Percentiles rank a stretch among this genome's conserved stretches.
phyloP scores from a whole-genome alignment of 129 eudicot species.

The Chrysanthemum lavandulifolium region DNA sequence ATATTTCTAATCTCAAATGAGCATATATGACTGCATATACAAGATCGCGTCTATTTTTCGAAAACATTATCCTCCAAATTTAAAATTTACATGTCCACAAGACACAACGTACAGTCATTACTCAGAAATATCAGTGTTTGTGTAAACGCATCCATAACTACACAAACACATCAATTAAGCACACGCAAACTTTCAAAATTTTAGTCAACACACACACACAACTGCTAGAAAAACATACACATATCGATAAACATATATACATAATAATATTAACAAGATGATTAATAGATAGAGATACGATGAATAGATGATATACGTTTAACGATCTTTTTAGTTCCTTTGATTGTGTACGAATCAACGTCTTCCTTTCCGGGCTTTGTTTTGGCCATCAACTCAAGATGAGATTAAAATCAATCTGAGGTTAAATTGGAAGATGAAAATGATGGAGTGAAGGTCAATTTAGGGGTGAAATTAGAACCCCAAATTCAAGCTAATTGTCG shows the following conservation, averaged over 20 bases:
- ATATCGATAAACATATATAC: neutral
- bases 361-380: slow-evolving; percentile 85
- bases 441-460: neutral
- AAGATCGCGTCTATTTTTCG: too few species aligned
- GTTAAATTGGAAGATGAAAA: too few species aligned
- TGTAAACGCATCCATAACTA: too few species aligned
- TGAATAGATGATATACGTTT: slow-evolving; percentile 34
- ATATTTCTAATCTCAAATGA: neutral
- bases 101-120: too few species aligned
- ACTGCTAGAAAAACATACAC: too few species aligned
- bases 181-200: too few species aligned
- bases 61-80: too few species aligned
- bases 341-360: slow-evolving; percentile 79
- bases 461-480: neutral
- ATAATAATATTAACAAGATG: neutral
- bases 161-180: neutral
- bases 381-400: slow-evolving; percentile 58
- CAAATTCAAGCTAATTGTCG: too few species aligned
- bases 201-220: too few species aligned
- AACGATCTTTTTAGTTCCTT: slow-evolving; percentile 79
- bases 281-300: neutral
- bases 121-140: too few species aligned
- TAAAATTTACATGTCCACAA: too few species aligned
- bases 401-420: neutral
- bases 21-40: neutral